Evolutionary conservation across 108 stramenopile genomes (phyloP).

Genomic region (Nitzschia sp.): DNA sequence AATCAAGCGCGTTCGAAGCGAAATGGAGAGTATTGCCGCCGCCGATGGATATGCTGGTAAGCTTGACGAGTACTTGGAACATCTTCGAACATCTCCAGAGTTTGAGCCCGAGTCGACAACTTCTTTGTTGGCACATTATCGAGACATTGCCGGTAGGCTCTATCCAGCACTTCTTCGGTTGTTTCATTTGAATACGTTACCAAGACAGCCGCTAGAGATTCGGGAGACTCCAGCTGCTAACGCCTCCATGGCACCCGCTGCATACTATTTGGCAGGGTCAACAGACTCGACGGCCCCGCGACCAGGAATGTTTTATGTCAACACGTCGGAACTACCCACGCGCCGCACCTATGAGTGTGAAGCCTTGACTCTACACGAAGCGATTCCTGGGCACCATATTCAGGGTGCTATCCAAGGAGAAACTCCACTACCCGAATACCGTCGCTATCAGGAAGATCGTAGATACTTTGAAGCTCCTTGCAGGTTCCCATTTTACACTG

Average conservation of each 20-base stretch:
- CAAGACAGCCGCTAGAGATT: conserved; percentile 44
- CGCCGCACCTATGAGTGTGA: conserved; percentile 52
- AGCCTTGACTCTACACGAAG: conserved; percentile 54
- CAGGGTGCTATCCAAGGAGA: conserved; percentile 55
- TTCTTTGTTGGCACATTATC: conserved; percentile 46
- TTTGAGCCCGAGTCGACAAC: conserved; percentile 42
- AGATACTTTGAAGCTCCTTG: conserved; percentile 61
- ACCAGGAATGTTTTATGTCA: conserved; percentile 59
- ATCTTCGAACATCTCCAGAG: conserved; percentile 42
- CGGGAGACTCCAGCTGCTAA: conserved; percentile 41
- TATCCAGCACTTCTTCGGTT: conserved; percentile 47
- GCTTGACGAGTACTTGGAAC: conserved; percentile 49
- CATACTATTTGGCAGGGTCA: conserved; percentile 54
- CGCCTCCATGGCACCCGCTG: conserved; percentile 52
- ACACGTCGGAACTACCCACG: conserved; percentile 48
- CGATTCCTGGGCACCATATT: conserved; percentile 64
- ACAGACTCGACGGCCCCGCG: conserved; percentile 34
- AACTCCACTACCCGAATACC: conserved; percentile 43
- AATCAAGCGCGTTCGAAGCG: conserved; percentile 39
- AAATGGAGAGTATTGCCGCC: conserved; percentile 49
- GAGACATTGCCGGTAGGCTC: conserved; percentile 49
- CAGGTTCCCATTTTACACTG: conserved; percentile 69
- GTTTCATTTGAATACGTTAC: conserved; percentile 50
- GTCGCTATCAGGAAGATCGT: conserved; percentile 50
- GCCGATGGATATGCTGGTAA: conserved; percentile 44